Conservation (phyloP, 352 stramenopile species). For the Pythium apleroticum region DNA sequence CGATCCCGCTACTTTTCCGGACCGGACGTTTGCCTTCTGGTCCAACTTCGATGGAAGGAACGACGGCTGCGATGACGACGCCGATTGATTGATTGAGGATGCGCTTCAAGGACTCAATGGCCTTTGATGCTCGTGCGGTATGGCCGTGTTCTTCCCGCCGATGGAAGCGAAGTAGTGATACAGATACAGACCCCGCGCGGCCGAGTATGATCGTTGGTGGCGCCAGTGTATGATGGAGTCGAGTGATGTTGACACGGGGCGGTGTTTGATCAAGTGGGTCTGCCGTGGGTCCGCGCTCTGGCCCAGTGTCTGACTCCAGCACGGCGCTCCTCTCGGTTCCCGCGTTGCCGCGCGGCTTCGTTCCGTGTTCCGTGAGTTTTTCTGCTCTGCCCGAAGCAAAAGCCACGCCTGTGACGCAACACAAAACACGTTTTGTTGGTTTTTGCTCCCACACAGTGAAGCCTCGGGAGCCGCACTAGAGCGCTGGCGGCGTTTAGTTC, state of each 20-base stretch:
- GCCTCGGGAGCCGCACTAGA: neutral
- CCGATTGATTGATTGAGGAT: constrained; percentile 4
- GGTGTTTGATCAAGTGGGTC: constrained; percentile 2
- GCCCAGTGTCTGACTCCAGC: constrained; percentile 3
- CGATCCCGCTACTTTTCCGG: neutral
- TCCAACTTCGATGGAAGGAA: constrained; percentile 3
- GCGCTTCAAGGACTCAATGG: neutral
- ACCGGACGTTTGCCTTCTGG: neutral
- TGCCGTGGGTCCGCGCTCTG: neutral
- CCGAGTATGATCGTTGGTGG: neutral
- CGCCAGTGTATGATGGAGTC: constrained; percentile 1
- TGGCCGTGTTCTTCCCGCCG: neutral
- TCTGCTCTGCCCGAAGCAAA: neutral
- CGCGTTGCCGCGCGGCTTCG: constrained; percentile 12
- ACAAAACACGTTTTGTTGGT: neutral
- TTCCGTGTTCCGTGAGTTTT: constrained; percentile 22
- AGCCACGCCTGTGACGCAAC: neutral
- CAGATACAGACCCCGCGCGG: neutral
- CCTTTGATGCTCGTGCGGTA: neutral
- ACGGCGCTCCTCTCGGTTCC: constrained; percentile 9
- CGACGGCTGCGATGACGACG: constrained; percentile 5
- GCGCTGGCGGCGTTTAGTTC: neutral
- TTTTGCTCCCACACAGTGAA: constrained; percentile 1
- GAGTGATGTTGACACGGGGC: neutral
- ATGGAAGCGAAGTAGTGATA: neutral